Base-by-base conservation (phyloP, 345 rosid species). In the Laguncularia racemosa region DNA sequence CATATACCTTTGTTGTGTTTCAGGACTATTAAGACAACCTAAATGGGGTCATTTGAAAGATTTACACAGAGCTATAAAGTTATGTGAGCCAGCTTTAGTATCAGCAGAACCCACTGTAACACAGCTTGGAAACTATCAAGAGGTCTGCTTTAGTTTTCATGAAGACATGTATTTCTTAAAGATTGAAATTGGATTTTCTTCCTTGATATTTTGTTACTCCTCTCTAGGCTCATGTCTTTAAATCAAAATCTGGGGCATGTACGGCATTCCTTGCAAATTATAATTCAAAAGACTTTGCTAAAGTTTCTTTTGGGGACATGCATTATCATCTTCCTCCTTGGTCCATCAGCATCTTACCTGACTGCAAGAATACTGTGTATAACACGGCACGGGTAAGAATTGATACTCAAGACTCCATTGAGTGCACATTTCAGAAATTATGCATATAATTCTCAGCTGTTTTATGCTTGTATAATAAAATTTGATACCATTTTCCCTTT, bases 31-130 rank as follows among this genome's bases (percentile, higher is more conserved):
- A 63, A 90, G 97, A 81, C 81, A 88, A 67, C 99, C 99, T 11
- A 95, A 95, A 74, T 95, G 97, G 99, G 99, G 97, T 19, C 99
- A 95, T 76, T 75, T 95, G 82, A 95, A 95, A 80, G 99, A 95
- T 80, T 76, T 95, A 67, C 99, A 95, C 63, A 71, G 89, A 74
- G 99, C 99, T 13, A 78, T 95, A 26, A 95, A 90, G 64, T 75
- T 95, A 7, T 90, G 92, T 63, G 96, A 95, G 64, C 87, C 90
- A 44, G 97, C 99, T 58, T 74, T 95, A 63, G 82, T 90, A 20
- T 78, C 81, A 33, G 96, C 80, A 50, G 74, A 77, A 46, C 95
- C 93, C 49, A 67, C 72, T 0, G 85, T 89, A 53, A 73, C 78
- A 53, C 69, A 79, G 28, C 92, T 95, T 13, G 99, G 99, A 70